Evolutionary conservation across 768 basidiomycete genomes (phyloP).

Genomic region (Russula foetens): DNA sequence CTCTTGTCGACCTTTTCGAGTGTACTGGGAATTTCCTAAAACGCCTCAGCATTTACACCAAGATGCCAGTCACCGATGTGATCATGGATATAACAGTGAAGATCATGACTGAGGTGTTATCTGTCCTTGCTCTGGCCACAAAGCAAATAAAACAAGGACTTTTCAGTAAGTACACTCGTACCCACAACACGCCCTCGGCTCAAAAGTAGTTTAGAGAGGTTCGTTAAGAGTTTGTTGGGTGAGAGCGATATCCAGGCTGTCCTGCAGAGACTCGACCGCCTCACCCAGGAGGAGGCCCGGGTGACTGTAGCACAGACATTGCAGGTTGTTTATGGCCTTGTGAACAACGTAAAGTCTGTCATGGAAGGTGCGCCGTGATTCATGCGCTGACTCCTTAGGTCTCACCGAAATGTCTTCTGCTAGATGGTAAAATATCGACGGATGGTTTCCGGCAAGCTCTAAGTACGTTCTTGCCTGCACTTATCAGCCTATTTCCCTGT

Average conservation of each 20-base stretch:
- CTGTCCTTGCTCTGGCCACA: conserved; percentile 6
- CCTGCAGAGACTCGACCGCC: conserved; percentile 2
- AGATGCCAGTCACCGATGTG: not conserved
- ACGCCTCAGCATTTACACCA: not conserved
- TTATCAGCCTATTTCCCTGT: not conserved
- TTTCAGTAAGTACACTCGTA: not conserved
- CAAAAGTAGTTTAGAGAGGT: not conserved
- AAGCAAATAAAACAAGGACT: not conserved
- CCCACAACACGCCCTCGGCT: not conserved
- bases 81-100: conserved; percentile 1
- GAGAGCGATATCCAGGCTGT: not conserved
- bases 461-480: not conserved
- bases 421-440: not conserved
- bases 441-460: not conserved
- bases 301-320: conserved; percentile 1
- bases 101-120: conserved; percentile 1
- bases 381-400: not conserved
- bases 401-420: not conserved
- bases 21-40: not conserved
- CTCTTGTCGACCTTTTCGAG: conserved; percentile 7
- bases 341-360: conserved; percentile 2
- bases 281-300: conserved; percentile 1
- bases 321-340: not conserved
- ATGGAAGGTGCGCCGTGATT: not conserved
- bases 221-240: not conserved